phyloP scores from a whole-genome alignment of 306 rosid genomes.

The Vicia faba region DNA sequence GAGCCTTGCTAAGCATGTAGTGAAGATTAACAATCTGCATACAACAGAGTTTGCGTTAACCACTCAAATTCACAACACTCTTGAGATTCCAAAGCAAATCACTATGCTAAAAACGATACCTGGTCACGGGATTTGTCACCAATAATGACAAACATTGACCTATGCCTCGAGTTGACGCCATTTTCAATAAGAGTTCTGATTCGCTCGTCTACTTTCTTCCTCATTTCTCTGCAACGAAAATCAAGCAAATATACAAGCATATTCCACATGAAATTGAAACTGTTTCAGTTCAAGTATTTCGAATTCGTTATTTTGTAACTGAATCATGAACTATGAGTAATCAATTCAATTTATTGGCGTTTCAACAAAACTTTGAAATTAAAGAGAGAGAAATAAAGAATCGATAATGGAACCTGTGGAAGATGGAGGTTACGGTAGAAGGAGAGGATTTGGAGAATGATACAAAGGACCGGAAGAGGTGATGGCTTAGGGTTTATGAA shows the following conservation, averaged over 20 bases:
- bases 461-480: too few relatives aligned
- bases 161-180: constrained; percentile 83
- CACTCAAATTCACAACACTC: constrained; percentile 16
- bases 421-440: not conserved
- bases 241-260: not conserved
- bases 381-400: not conserved
- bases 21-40: constrained; percentile 89
- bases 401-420: not conserved
- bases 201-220: constrained; percentile 95
- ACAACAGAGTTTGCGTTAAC: constrained; percentile 9
- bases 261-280: constrained; percentile 6
- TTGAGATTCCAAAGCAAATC: not conserved
- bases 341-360: not conserved
- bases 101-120: constrained; percentile 39
- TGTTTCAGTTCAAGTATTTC: not conserved
- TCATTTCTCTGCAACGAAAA: constrained; percentile 51
- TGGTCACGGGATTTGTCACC: constrained; percentile 98
- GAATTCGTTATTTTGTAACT: not conserved
- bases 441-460: not conserved
- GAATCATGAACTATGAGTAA: not conserved
- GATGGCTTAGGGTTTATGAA: not conserved
- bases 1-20: constrained; percentile 80
- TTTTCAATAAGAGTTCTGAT: constrained; percentile 88
- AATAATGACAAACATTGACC: constrained; percentile 81
- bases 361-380: not conserved